Percentiles rank a stretch among this genome's conserved stretches.
Evolutionary conservation across 176 grass and related monocot genomes (phyloP).

Genomic region (Luzula sylvatica): DNA sequence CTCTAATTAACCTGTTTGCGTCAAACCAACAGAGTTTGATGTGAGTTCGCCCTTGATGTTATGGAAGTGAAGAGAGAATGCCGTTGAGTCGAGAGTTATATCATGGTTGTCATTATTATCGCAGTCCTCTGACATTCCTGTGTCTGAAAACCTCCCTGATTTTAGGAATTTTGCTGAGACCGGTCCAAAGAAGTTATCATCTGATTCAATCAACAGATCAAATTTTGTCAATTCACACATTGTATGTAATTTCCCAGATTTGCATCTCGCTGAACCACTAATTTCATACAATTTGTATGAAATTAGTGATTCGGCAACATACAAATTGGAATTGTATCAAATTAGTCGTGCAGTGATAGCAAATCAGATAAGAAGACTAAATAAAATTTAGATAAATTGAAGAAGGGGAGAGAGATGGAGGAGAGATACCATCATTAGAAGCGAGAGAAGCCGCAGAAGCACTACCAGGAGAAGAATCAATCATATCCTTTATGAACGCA

Average conservation of each 20-base stretch:
- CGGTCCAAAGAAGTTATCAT: constrained; percentile 87
- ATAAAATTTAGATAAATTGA: too few species aligned
- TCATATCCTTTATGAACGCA: constrained; percentile 29
- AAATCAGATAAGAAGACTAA: too few species aligned
- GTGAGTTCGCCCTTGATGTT: constrained; percentile 54
- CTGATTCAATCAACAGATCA: constrained; percentile 32
- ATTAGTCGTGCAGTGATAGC: not conserved
- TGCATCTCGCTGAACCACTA: too few species aligned
- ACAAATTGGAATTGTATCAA: too few species aligned
- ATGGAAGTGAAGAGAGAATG: constrained; percentile 70
- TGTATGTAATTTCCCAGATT: too few species aligned
- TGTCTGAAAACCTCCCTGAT: constrained; percentile 52
- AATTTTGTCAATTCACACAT: too few species aligned
- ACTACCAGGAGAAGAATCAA: constrained; percentile 66
- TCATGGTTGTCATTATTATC: constrained; percentile 46
- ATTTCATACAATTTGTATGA: too few species aligned
- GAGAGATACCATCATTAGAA: constrained; percentile 49
- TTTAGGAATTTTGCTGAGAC: constrained; percentile 78
- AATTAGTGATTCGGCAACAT: too few species aligned
- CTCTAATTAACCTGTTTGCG: too few species aligned
- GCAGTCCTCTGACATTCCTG: constrained; percentile 67
- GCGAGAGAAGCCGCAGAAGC: constrained; percentile 44
- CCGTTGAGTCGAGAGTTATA: constrained; percentile 79
- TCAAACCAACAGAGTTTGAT: constrained; percentile 39
- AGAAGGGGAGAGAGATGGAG: not conserved